Evolutionary conservation across 148 eudicot genomes (phyloP).

Genomic region (Cornus florida): DNA sequence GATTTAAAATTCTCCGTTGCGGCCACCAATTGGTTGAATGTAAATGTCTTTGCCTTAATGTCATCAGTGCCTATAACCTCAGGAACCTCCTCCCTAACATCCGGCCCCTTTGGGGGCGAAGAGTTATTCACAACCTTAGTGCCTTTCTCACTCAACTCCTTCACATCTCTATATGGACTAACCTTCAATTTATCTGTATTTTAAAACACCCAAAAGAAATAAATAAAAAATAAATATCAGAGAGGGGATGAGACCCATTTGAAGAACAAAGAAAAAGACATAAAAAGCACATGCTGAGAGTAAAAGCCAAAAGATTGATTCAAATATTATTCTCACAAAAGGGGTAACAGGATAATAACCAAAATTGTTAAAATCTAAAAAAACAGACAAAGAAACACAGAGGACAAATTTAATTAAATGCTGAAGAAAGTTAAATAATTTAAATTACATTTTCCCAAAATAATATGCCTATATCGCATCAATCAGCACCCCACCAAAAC

Average conservation of each 20-base stretch:
- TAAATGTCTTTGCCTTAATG: conserved; percentile 36
- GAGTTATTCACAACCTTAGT: conserved; percentile 20
- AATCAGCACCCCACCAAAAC: background rate
- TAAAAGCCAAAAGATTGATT: background rate
- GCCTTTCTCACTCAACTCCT: conserved; percentile 1
- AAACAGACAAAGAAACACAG: background rate
- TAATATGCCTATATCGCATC: background rate
- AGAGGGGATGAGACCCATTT: background rate
- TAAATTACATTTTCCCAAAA: background rate
- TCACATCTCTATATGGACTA: conserved; percentile 11
- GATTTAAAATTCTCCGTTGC: conserved; percentile 54
- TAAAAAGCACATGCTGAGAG: background rate
- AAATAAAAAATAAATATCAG: background rate
- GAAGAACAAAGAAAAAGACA: conserved; percentile 3
- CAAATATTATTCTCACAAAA: background rate
- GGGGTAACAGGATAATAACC: background rate
- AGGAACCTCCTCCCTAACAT: conserved; percentile 10
- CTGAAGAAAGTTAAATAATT: background rate
- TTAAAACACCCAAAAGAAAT: background rate
- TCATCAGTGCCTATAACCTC: conserved; percentile 21
- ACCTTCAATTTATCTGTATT: conserved; percentile 17
- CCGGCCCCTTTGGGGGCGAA: conserved; percentile 12
- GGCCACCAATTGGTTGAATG: conserved; percentile 37
- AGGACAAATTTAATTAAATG: background rate
- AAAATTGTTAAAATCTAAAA: background rate